phyloP scores from a whole-genome alignment of 208 protist species.

The Acanthamoeba royreba region DNA sequence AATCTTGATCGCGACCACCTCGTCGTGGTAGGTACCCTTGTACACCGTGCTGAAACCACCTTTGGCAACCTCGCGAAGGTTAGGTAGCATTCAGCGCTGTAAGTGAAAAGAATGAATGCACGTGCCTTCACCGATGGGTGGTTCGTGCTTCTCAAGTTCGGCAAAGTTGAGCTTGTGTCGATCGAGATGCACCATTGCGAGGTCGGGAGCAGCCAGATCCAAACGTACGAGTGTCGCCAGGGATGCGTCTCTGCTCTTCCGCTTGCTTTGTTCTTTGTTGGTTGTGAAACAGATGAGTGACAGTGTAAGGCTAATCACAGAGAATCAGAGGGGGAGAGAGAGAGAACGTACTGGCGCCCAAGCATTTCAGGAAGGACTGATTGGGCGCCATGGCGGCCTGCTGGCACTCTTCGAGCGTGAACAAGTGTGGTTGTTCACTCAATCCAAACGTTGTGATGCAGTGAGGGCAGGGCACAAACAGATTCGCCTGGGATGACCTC shows the following conservation, averaged over 20 bases:
- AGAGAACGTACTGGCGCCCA: background rate
- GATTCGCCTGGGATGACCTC: background rate
- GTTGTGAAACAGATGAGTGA: too few species aligned
- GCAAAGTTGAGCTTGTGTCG: background rate
- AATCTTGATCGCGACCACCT: slow-evolving; percentile 26
- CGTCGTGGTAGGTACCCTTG: background rate
- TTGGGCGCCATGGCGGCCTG: background rate
- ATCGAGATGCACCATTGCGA: slow-evolving; percentile 25
- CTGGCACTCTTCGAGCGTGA: background rate
- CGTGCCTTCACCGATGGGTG: background rate
- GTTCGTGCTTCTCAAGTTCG: background rate
- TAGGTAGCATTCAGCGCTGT: too few species aligned
- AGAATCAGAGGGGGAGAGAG: too few species aligned
- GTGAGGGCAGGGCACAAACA: background rate
- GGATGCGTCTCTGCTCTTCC: too few species aligned
- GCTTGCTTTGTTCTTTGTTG: background rate
- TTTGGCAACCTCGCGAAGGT: too few species aligned
- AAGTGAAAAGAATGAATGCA: too few species aligned
- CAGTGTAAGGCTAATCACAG: too few species aligned
- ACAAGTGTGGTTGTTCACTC: background rate
- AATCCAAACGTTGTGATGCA: background rate
- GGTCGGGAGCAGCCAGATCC: background rate
- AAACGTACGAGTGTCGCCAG: background rate
- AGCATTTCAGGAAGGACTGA: background rate
- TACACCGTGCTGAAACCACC: slow-evolving; percentile 4